Evolutionary conservation across 768 basidiomycete species (phyloP).

Genomic region (Nevesoporus exiguus): DNA sequence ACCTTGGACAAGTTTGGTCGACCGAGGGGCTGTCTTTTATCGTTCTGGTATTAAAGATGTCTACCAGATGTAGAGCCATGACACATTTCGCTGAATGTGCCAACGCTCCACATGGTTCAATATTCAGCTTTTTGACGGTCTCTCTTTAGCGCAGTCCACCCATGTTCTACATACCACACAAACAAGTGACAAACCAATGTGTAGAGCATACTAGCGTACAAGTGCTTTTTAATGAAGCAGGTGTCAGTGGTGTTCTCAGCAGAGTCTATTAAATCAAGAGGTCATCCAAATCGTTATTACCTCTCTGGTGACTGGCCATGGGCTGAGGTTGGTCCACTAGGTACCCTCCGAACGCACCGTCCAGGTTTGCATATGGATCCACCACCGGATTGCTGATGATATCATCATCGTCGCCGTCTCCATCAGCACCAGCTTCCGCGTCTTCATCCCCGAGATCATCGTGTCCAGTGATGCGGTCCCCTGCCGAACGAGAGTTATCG

Average conservation of each 20-base stretch:
- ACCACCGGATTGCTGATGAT: constrained; percentile 28
- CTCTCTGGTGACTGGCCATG: constrained; percentile 40
- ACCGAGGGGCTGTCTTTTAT: background rate
- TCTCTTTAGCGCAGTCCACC: background rate
- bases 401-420: constrained; percentile 42
- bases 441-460: constrained; percentile 27
- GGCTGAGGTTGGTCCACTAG: constrained; percentile 70
- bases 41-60: no score
- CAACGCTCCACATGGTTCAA: no score
- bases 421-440: constrained; percentile 24
- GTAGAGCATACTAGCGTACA: constrained; percentile 6
- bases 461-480: constrained; percentile 1
- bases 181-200: background rate
- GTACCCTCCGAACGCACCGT: constrained; percentile 71
- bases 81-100: no score
- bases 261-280: constrained; percentile 49
- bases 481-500: constrained; percentile 7
- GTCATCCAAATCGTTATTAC: constrained; percentile 58
- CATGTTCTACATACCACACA: constrained; percentile 12
- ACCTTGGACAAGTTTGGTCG: background rate
- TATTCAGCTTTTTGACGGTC: background rate
- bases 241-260: background rate
- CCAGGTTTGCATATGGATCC: constrained; percentile 86
- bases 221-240: background rate
- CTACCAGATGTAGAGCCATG: background rate